Base-by-base conservation (phyloP, 1,284 basidiomycete species). In the Apiotrichum gracile region DNA sequence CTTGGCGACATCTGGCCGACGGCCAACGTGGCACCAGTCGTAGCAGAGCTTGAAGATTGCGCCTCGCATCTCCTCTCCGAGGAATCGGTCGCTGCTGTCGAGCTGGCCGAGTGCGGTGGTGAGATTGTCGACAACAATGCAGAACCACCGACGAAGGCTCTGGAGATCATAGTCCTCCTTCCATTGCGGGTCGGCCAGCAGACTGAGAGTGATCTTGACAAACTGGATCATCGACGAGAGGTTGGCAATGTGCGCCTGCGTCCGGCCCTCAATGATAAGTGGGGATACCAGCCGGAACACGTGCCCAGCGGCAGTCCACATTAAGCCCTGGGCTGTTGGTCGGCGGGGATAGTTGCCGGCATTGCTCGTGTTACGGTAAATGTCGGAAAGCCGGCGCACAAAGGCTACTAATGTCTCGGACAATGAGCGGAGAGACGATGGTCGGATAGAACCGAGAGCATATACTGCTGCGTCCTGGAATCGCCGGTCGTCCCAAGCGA, bases 1-100 rank as follows among this genome's bases (percentile, higher is more conserved):
- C 67, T 85, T 87, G 25, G 85, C 83, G 16, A 79, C 77, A 56
- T 90, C 88, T 1, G 83, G 82, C 63, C 89, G 83, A 44, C 84
- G 82, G 8, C 88, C 90, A 50, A 88, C 81, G 62, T 88, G 85
- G 70, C 92, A 94, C 93, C 93, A 97, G 62, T 94, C 91, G 70
- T 91, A 88, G 65, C 91, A 93, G 39, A 91, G 78, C 42, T 86
- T 82, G 73, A 90, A 96, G 47, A 97, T 77, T 9, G 85, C 82
- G 9, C 91, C 78, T 62, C 91, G 85, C 74, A 85, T 84, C 51
- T 88, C 83, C 9, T 82, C 78, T 5, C 87, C 83, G 50, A 90
- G 83, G 69, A 88, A 89, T 2, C 85, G 79, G 53, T 91, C 88
- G 2, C 84, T 83, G 56, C 86, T 83, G 52, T 75, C 85, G 26